Evolutionary conservation across 2,329 filamentous ascomycete species (phyloP), one percentile per base, ranked within the genome.

Genomic region (Sclerotiophoma versabilis): DNA sequence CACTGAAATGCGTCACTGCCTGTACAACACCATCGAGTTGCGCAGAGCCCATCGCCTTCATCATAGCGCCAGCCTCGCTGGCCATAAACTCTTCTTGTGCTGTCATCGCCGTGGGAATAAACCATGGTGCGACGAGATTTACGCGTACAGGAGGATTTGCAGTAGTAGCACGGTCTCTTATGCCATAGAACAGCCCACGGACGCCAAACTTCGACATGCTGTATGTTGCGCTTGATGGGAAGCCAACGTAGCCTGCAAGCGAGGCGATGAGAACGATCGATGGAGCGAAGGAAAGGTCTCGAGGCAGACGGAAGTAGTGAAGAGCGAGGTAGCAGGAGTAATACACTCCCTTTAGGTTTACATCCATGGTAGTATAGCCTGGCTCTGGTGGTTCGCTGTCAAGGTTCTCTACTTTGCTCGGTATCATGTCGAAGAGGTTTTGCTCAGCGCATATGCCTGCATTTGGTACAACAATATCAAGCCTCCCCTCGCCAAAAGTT

Each of bases 381-480:
- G 66, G 65, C 26, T 60, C 42, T 15, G 66, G 56, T n/a, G 60
- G 58, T 10, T 60, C 33, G 4, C 39, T 43, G 17, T 65, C 54
- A 8, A 64, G 36, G 3, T 55, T 54, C 4, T 57, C 44, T 9
- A 38, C 29, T 8, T 33, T 41, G 2, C 39, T 25, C 19, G 62
- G 52, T n/a, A 57, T 56, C 58, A 67, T 67, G 15, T 64, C 56
- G 49, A 70, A 53, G 12, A 71, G 47, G 12, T 63, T 67, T 36
- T 58, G 49, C 25, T 69, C 58, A 2, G 58, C 57, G 30, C 66
- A 52, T 7, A 71, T 58, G 22, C 72, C 74, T 2, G 74, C 72
- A 15, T 60, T 63, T 4, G 70, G 62, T 4, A 74, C 59, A 2
- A 72, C 68, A 14, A 73, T 41, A 33, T 76, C 72, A 22, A 76